Evolutionary conservation across 139 green algal species (phyloP).

Genomic region (Chlamydomonas incerta): DNA sequence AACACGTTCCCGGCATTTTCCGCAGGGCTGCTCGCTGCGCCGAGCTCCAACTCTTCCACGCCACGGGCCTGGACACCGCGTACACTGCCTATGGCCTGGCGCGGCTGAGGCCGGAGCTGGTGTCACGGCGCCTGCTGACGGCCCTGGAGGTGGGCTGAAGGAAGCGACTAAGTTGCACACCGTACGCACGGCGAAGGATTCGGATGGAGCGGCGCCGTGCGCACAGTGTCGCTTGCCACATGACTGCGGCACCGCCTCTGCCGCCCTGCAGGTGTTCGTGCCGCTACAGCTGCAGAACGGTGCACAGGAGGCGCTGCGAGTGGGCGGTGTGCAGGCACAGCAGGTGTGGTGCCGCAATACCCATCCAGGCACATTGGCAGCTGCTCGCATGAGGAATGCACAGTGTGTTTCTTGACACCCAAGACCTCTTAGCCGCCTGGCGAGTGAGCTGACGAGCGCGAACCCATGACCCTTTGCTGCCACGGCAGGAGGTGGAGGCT

Average conservation of each 20-base stretch:
- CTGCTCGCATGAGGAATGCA: too few species aligned
- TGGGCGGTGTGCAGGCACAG: background rate
- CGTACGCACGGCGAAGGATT: too few species aligned
- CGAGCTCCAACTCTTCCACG: background rate
- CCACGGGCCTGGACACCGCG: background rate
- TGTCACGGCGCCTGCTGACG: background rate
- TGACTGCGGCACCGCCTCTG: too few species aligned
- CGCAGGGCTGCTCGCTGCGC: conserved; percentile 5
- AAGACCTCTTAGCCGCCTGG: too few species aligned
- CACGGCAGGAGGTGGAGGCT: background rate
- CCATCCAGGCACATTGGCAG: too few species aligned
- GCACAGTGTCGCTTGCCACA: too few species aligned
- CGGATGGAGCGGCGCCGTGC: too few species aligned
- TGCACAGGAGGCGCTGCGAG: background rate
- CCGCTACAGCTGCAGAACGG: background rate
- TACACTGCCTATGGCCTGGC: background rate
- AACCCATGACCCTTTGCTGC: background rate
- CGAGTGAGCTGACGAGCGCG: too few species aligned
- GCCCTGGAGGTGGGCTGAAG: background rate
- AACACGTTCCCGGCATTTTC: too few species aligned
- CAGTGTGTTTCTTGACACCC: too few species aligned
- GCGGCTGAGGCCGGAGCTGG: background rate
- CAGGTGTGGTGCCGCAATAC: too few species aligned
- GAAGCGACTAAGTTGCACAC: too few species aligned
- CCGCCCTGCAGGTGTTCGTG: background rate